phyloP scores from a whole-genome alignment of 1,284 basidiomycete genomes.

The Lignosus rhinocerotis region DNA sequence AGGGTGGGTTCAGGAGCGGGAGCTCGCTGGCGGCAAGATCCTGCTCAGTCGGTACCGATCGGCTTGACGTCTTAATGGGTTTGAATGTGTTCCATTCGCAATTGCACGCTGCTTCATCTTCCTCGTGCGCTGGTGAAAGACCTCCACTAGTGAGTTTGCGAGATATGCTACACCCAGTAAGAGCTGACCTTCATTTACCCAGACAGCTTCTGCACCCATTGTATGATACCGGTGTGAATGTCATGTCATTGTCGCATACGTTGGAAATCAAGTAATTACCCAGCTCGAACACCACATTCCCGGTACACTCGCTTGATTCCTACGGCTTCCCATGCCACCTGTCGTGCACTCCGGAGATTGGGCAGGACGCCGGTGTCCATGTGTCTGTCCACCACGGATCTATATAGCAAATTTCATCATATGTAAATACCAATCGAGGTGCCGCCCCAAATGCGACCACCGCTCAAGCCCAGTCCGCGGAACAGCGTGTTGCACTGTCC shows the following conservation, averaged over 20 bases:
- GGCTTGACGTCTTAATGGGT: background rate
- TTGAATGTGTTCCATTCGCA: too few species aligned
- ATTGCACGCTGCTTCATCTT: too few species aligned
- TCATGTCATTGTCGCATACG: background rate
- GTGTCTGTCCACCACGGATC: too few species aligned
- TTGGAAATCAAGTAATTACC: background rate
- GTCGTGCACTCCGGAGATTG: too few species aligned
- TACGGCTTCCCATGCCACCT: too few species aligned
- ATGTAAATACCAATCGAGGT: background rate
- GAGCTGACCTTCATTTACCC: background rate
- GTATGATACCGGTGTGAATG: background rate
- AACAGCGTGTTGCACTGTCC: too few species aligned
- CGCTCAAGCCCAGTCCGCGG: background rate
- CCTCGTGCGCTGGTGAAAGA: too few species aligned
- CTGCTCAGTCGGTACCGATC: slow-evolving; percentile 21
- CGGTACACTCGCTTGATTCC: too few species aligned
- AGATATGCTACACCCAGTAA: background rate
- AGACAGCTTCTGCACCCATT: background rate
- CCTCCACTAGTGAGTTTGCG: too few species aligned
- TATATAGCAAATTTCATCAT: too few species aligned
- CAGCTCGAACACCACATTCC: too few species aligned
- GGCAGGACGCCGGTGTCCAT: too few species aligned
- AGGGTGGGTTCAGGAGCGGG: slow-evolving; percentile 27
- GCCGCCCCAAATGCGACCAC: background rate
- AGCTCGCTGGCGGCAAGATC: slow-evolving; percentile 26